These are phyloP conservation scores for Lachnellula occidentalis DNA, from an alignment of 2,329 filamentous ascomycete species.

Conservation along the genomic window DNA sequence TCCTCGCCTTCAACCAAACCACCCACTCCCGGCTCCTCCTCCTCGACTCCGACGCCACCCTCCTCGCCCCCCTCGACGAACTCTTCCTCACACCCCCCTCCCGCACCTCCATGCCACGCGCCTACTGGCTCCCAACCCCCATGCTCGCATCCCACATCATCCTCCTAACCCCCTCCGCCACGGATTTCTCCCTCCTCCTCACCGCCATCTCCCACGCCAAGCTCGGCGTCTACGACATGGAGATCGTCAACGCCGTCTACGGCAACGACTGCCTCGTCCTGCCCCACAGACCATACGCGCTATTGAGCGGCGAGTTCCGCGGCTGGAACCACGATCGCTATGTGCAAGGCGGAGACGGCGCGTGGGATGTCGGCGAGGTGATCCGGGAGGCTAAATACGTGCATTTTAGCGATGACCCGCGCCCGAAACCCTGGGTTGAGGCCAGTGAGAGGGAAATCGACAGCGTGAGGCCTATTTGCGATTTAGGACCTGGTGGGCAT, in stretches of 20 bases:
- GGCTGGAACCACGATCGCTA: conserved; percentile 39
- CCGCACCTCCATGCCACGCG: conserved; percentile 61
- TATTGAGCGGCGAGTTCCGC: conserved; percentile 53
- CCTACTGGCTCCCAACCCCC: conserved; percentile 60
- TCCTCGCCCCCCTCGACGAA: conserved; percentile 63
- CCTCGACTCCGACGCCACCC: conserved; percentile 62
- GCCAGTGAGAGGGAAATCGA: conserved; percentile 3
- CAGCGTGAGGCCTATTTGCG: conserved; percentile 18
- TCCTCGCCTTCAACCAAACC: conserved; percentile 62
- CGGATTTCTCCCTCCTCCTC: conserved; percentile 41
- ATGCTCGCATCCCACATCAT: conserved; percentile 56
- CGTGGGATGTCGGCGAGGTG: conserved; percentile 47
- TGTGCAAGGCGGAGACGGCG: conserved; percentile 37
- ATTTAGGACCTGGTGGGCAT: conserved; percentile 2
- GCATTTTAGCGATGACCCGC: conserved; percentile 56
- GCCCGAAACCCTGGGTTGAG: conserved; percentile 57
- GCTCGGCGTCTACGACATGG: conserved; percentile 48
- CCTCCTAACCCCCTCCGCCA: conserved; percentile 52
- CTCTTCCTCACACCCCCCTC: conserved; percentile 61
- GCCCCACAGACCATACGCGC: conserved; percentile 49
- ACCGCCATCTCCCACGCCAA: conserved; percentile 20
- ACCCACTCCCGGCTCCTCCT: conserved; percentile 42
- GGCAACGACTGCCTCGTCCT: conserved; percentile 38
- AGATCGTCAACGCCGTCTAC: conserved; percentile 7
- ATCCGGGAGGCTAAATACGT: conserved; percentile 49